Percentiles rank a stretch among this genome's conserved stretches.
Evolutionary conservation across 139 green algal species (phyloP).

Genomic region (Coelastrella sp.): DNA sequence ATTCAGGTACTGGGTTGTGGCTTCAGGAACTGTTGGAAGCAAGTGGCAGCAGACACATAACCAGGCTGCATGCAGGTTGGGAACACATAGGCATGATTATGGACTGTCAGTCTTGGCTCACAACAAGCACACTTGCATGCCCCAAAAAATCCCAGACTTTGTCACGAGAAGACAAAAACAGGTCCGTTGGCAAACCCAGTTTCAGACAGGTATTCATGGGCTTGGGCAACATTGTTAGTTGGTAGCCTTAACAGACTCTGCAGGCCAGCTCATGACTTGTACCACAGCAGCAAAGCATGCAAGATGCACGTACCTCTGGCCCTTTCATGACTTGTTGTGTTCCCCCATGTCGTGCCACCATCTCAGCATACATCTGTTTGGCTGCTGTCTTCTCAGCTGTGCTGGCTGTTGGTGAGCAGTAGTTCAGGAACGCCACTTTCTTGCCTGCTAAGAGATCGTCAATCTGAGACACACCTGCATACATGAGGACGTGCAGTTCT

Average conservation of each 20-base stretch:
- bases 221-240: too few relatives aligned
- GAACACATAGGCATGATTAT: too few relatives aligned
- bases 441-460: conserved; percentile 24
- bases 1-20: too few relatives aligned
- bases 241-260: too few relatives aligned
- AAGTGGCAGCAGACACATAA: conserved; percentile 22
- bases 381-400: neutral
- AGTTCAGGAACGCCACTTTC: conserved; percentile 21
- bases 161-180: neutral
- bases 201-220: too few relatives aligned
- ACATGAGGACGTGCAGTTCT: neutral
- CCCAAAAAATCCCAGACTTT: neutral
- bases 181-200: neutral
- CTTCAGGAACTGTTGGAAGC: too few relatives aligned
- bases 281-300: too few relatives aligned
- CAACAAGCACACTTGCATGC: neutral
- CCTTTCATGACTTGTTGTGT: neutral
- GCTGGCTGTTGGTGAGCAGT: neutral
- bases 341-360: conserved; percentile 1
- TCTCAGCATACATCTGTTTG: conserved; percentile 2
- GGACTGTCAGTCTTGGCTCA: too few relatives aligned
- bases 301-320: neutral
- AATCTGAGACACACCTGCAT: conserved; percentile 19
- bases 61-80: neutral
- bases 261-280: too few relatives aligned